Evolutionary conservation across 2,329 filamentous ascomycete species (phyloP).

Genomic region (Hypomyces perniciosus): DNA sequence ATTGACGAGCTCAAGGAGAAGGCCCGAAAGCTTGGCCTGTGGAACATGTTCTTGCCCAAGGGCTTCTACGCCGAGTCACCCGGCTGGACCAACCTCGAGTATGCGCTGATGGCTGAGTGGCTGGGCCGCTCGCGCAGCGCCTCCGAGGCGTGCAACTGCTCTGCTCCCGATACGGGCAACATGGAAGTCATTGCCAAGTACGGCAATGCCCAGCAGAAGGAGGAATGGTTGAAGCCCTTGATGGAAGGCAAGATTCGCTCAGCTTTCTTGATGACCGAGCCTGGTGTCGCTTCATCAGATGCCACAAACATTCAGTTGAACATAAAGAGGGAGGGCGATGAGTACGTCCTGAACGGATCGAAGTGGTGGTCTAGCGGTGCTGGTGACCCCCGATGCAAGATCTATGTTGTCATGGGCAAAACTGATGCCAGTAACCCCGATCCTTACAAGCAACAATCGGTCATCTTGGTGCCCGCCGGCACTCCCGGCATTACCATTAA

Average conservation of each 20-base stretch:
- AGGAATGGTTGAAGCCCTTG: constrained; percentile 72
- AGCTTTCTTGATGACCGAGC: constrained; percentile 92
- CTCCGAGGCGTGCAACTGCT: constrained; percentile 83
- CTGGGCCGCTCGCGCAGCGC: constrained; percentile 80
- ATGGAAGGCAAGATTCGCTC: constrained; percentile 81
- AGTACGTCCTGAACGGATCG: constrained; percentile 88
- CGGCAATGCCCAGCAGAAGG: constrained; percentile 78
- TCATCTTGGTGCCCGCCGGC: constrained; percentile 77
- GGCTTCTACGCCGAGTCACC: constrained; percentile 94
- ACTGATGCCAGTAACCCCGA: constrained; percentile 68
- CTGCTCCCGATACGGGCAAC: constrained; percentile 88
- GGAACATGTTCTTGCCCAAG: constrained; percentile 98
- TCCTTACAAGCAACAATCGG: constrained; percentile 85
- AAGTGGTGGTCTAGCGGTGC: constrained; percentile 99
- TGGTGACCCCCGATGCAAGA: constrained; percentile 82
- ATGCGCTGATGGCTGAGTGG: constrained; percentile 95
- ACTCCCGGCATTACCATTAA: constrained; percentile 86
- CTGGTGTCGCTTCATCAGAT: constrained; percentile 80
- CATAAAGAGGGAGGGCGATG: constrained; percentile 76
- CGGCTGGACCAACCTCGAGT: constrained; percentile 92
- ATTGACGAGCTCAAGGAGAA: constrained; percentile 86
- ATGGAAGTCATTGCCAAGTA: constrained; percentile 96
- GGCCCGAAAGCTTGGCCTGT: constrained; percentile 76
- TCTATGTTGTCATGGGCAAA: constrained; percentile 98
- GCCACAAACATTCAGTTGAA: constrained; percentile 86